Evolutionary conservation across 306 rosid species (phyloP).

Genomic region (Quercus ilex): DNA sequence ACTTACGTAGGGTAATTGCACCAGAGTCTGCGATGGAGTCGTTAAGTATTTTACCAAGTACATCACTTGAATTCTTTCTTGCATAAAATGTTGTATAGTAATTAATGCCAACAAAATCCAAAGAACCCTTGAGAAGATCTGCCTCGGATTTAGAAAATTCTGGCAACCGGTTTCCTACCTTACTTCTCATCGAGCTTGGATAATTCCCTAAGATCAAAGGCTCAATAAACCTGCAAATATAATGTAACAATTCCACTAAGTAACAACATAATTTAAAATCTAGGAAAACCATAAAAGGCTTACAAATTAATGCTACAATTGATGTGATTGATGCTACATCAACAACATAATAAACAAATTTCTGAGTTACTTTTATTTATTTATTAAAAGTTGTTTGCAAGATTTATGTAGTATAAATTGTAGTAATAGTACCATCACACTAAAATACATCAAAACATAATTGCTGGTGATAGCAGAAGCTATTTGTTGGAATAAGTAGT

Average conservation of each 20-base stretch:
- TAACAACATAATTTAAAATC: background rate
- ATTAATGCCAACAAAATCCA: slow-evolving; percentile 92
- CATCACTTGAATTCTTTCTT: slow-evolving; percentile 18
- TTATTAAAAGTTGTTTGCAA: no score
- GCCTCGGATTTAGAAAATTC: slow-evolving; percentile 46
- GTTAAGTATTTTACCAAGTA: slow-evolving; percentile 30
- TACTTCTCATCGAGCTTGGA: slow-evolving; percentile 68
- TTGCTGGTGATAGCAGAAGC: background rate
- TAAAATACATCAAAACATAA: no score
- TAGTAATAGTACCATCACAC: no score
- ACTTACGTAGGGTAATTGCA: slow-evolving; percentile 72
- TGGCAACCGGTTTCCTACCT: slow-evolving; percentile 60
- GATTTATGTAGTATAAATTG: no score
- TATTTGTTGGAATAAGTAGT: background rate
- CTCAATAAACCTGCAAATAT: slow-evolving; percentile 57
- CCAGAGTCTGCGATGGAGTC: slow-evolving; percentile 69
- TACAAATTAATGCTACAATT: no score
- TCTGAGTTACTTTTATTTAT: no score
- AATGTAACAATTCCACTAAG: background rate
- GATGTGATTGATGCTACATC: no score
- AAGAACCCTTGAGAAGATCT: slow-evolving; percentile 56
- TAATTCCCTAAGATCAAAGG: slow-evolving; percentile 78
- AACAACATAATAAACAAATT: no score
- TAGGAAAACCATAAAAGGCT: no score
- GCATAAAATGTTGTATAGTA: slow-evolving; percentile 88